Evolutionary conservation across 139 green algal genomes (phyloP), one percentile per base, ranked within the genome.

Genomic region (Ettlia oleoabundans): DNA sequence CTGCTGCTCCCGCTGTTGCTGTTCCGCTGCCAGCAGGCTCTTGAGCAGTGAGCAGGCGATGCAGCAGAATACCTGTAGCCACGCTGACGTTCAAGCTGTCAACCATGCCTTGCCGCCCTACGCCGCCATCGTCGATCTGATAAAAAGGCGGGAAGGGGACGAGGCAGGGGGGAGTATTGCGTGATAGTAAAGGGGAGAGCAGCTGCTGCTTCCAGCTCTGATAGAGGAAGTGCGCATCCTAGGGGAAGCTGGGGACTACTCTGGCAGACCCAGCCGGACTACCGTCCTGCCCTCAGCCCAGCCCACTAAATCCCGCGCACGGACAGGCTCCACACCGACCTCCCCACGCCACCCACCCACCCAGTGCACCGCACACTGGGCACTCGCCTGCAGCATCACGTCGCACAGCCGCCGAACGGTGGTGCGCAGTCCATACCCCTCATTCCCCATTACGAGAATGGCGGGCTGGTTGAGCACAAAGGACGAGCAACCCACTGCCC

Each of bases 51-150:
- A 96, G 37, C 63, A 98, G 88, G 1, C 91, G 80, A 82, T 98
- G 95, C 80, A 98, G 84, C 78, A 98, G 89, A 66, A 98, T 95
- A 37, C 95, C 95, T 0, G 95, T 87, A 0, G 95, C 95, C 21
- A 98, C 95, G 76, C 92, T 96, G 24, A 98, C 95, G 82, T 98
- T 98, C 22, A 98, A 81, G n/a, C 89, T 95, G 66, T 98, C 95
- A 28, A 98, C 93, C 35, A 85, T 35, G 51, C 28, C 24, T 37
- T 15, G 43, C 22, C 35, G 68, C 41, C 13, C 28, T 8, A 43
- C 24, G 35, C 40, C 30, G 30, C 42, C 68, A 24, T 28, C 33
- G 28, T 80, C 73, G 7, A 80, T 80, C 73, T 80, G 73, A 32
- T 38, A 22, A 2, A 65, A 65, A 15, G 30, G 55, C 55, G 30